phyloP scores from a whole-genome alignment of 148 eudicot species.

The Camellia granthamiana region DNA sequence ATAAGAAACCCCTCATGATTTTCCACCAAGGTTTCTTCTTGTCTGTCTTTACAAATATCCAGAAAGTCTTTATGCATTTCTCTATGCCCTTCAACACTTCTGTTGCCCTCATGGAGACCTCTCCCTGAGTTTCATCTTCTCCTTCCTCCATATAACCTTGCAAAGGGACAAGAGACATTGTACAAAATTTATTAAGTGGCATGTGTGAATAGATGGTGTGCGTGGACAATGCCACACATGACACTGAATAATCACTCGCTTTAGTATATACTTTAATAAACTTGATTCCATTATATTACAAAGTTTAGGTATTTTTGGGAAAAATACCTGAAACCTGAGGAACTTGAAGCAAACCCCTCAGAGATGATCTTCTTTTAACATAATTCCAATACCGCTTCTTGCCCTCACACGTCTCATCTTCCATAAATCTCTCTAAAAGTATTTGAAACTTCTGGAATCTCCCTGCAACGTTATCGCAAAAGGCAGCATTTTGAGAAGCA shows the following conservation, averaged over 20 bases:
- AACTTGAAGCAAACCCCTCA: slow-evolving; percentile 29
- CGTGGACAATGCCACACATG: too few relatives aligned
- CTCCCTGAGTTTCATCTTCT: slow-evolving; percentile 4
- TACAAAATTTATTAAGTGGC: too few relatives aligned
- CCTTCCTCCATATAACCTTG: slow-evolving; percentile 7
- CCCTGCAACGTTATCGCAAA: neutral
- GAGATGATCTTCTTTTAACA: slow-evolving; percentile 23
- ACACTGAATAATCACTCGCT: too few relatives aligned
- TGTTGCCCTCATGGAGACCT: slow-evolving; percentile 12
- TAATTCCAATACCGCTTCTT: slow-evolving; percentile 18
- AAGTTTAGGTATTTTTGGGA: neutral
- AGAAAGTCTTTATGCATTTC: slow-evolving; percentile 31
- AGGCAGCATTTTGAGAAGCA: too few relatives aligned
- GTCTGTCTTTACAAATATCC: slow-evolving; percentile 25
- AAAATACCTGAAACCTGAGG: slow-evolving; percentile 34
- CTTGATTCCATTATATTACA: too few relatives aligned
- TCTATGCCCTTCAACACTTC: slow-evolving; percentile 25
- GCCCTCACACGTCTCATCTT: slow-evolving; percentile 29
- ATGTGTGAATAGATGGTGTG: too few relatives aligned
- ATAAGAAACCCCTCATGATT: neutral
- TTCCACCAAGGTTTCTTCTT: slow-evolving; percentile 25
- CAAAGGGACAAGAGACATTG: too few relatives aligned
- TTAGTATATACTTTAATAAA: too few relatives aligned
- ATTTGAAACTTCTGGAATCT: slow-evolving; percentile 33
- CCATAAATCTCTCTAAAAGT: slow-evolving; percentile 35